Base-by-base conservation (phyloP, 2,329 filamentous ascomycete genomes). In the Penicillium sp. region DNA sequence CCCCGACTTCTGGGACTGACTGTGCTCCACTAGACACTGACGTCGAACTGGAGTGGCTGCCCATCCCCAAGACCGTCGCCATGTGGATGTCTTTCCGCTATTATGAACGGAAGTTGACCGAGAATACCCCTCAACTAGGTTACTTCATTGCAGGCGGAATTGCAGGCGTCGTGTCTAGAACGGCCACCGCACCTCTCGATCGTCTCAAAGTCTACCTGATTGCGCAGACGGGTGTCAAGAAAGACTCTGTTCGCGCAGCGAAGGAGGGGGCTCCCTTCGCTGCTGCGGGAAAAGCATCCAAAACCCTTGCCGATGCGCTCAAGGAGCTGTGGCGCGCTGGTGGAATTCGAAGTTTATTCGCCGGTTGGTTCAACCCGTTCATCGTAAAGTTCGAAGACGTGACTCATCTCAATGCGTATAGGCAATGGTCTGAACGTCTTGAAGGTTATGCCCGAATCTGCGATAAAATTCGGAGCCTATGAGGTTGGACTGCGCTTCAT, bases 401-500 rank as follows among this genome's bases (percentile, higher is more conserved):
- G 19, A 4, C 18, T 4, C 25, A 20, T 33, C 33, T 41, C 17
- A 41, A 33, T 8, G 17, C 15, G 10, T n/a, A 6, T 54, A 94
- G 90, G 93, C 25, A 98, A 98, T 59, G 93, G 93, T 3, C 74
- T 98, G 54, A 98, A 98, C 56, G 89, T 98, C 2, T 68, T 96
- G 59, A 98, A 98, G 67, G 93, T 98, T 45, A 95, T 97, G 88
- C 93, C 93, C 0, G 93, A 98, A 70, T 96, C 91, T 18, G 91
- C 93, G 17, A 95, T 98, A 62, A 94, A 96, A 68, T 98, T 98
- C 64, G 93, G 93, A 45, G 91, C 90, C 14, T 98, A 96, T 61
- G 93, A 98, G 71, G 79, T 79, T 63, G 56, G 67, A 44, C 47
- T 18, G 5, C 18, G 28, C 13, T 18, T 34, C 18, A 21, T 10